A percentile compares a stretch with the other conserved stretches of the same genome.
Evolutionary conservation across 768 basidiomycete species (phyloP).

Genomic region (Mycena pura): DNA sequence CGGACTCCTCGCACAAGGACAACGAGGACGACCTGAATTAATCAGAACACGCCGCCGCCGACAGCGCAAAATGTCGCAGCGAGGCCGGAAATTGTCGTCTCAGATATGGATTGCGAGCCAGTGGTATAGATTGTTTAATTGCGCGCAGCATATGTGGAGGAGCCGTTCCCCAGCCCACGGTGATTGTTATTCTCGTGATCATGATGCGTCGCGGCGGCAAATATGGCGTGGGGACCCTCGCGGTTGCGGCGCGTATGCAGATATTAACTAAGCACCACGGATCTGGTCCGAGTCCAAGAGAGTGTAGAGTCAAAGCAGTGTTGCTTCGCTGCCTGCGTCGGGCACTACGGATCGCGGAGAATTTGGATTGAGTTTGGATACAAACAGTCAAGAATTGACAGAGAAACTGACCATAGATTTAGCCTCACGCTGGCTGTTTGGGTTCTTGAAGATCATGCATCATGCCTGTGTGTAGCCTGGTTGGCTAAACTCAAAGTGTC

Average conservation of each 20-base stretch:
- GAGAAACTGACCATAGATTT: slow-evolving; percentile 10
- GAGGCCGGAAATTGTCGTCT: not conserved
- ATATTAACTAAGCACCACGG: not conserved
- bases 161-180: slow-evolving; percentile 32
- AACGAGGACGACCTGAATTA: slow-evolving; percentile 2
- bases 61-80: slow-evolving; percentile 12
- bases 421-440: not conserved
- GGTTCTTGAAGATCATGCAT: slow-evolving; percentile 1
- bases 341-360: slow-evolving; percentile 4
- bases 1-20: slow-evolving; percentile 17
- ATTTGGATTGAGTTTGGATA: slow-evolving; percentile 22
- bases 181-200: slow-evolving; percentile 16
- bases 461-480: no score
- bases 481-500: no score
- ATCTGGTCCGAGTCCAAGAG: not conserved
- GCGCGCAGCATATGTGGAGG: slow-evolving; percentile 4
- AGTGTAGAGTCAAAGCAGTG: not conserved
- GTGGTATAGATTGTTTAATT: slow-evolving; percentile 18
- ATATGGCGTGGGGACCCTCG: not conserved
- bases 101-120: not conserved
- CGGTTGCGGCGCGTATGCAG: not conserved
- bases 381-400: slow-evolving; percentile 23
- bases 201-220: slow-evolving; percentile 8
- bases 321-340: slow-evolving; percentile 10
- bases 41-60: no score